phyloP scores from a whole-genome alignment of 768 basidiomycete species.

The Strobilomyces dryophilus region DNA sequence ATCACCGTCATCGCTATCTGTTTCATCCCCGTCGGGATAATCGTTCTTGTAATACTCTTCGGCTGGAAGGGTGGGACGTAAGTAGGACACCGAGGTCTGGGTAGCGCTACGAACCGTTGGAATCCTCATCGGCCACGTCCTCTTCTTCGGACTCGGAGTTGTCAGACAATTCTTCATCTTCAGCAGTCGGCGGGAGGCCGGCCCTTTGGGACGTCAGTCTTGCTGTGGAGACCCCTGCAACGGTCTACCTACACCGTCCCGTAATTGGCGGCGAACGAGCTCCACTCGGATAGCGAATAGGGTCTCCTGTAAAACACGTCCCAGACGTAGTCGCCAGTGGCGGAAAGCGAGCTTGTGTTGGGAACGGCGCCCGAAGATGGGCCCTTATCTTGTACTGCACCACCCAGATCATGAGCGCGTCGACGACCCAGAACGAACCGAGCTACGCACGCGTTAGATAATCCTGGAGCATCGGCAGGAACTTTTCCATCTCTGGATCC shows the following conservation, averaged over 20 bases:
- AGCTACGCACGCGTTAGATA: constrained; percentile 55
- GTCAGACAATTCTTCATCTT: constrained; percentile 52
- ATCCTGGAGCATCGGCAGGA: constrained; percentile 71
- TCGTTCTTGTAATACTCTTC: constrained; percentile 86
- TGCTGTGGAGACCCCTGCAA: background rate
- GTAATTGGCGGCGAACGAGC: constrained; percentile 48
- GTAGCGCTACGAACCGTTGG: constrained; percentile 53
- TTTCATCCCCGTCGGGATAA: constrained; percentile 69
- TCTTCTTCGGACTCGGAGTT: constrained; percentile 62
- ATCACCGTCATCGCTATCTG: constrained; percentile 40
- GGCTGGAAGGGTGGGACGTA: constrained; percentile 36
- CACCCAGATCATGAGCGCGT: background rate
- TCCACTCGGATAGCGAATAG: constrained; percentile 56
- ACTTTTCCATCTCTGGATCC: constrained; percentile 71
- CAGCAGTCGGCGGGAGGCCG: constrained; percentile 56
- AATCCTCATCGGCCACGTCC: constrained; percentile 81
- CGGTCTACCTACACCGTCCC: constrained; percentile 55
- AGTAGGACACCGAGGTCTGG: background rate
- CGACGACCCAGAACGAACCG: background rate
- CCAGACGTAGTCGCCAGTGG: constrained; percentile 67
- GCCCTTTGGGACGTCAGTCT: constrained; percentile 38
- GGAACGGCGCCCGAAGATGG: constrained; percentile 9
- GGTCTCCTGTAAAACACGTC: constrained; percentile 79
- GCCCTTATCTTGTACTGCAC: constrained; percentile 24
- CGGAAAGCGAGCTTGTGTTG: background rate